Conservation (phyloP, 352 stramenopile species). For the Phytophthora sp. region DNA sequence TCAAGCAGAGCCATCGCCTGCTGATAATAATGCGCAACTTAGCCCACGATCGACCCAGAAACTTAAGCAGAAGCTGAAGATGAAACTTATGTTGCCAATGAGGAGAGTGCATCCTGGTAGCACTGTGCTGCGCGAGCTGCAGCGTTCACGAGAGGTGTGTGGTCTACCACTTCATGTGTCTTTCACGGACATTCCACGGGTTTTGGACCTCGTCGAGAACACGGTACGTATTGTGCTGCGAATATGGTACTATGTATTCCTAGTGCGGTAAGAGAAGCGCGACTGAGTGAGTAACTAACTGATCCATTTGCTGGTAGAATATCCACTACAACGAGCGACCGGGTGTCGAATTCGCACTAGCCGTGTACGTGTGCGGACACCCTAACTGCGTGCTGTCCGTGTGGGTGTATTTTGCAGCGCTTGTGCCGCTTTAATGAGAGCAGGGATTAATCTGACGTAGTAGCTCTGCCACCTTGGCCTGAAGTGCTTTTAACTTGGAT, state of each 20-base stretch:
- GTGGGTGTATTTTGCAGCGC: conserved; percentile 92
- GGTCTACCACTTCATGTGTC: conserved; percentile 88
- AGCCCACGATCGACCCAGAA: conserved; percentile 23
- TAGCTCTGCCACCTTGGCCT: conserved; percentile 71
- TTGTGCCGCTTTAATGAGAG: conserved; percentile 42
- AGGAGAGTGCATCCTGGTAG: conserved; percentile 13
- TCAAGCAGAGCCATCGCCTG: not conserved
- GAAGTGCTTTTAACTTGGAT: conserved; percentile 69
- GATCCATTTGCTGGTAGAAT: conserved; percentile 52
- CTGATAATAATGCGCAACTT: conserved; percentile 8
- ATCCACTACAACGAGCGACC: conserved; percentile 89
- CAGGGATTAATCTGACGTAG: conserved; percentile 63
- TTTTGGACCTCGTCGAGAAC: conserved; percentile 85
- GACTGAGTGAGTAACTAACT: conserved; percentile 10
- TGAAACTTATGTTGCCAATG: conserved; percentile 31
- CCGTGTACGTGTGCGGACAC: conserved; percentile 86
- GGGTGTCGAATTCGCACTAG: conserved; percentile 91
- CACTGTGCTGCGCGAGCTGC: conserved; percentile 38
- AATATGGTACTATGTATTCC: conserved; percentile 30
- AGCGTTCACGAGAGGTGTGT: conserved; percentile 60
- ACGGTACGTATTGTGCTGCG: conserved; percentile 52
- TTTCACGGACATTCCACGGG: conserved; percentile 86
- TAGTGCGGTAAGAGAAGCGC: not conserved
- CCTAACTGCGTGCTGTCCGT: conserved; percentile 90
- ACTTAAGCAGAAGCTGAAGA: conserved; percentile 32